Evolutionary conservation across 2,329 filamentous ascomycete species (phyloP).

Genomic region (Epichloe amarillans): DNA sequence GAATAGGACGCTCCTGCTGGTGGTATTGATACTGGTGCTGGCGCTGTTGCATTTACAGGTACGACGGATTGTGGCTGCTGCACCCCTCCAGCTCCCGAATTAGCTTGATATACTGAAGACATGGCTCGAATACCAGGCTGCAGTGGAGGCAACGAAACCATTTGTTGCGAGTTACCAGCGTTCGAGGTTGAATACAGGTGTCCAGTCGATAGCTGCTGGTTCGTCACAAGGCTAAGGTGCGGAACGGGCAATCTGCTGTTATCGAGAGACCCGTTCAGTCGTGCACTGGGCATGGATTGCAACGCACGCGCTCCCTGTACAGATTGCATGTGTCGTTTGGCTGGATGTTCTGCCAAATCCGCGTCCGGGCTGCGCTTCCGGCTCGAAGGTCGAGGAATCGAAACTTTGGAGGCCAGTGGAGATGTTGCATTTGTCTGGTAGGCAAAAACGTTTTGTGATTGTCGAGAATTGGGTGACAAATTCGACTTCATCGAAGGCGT

Average conservation of each 20-base stretch:
- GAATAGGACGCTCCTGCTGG: conserved; percentile 10
- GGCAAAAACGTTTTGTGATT: conserved; percentile 25
- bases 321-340: conserved; percentile 33
- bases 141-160: conserved; percentile 49
- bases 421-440: conserved; percentile 30
- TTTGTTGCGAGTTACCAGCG: conserved; percentile 13
- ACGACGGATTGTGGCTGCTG: conserved; percentile 22
- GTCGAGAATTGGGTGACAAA: conserved; percentile 28
- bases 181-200: conserved; percentile 29
- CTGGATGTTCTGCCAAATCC: conserved; percentile 38
- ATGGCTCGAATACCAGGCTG: conserved; percentile 55
- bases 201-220: conserved; percentile 22
- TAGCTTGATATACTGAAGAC: conserved; percentile 58
- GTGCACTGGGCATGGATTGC: conserved; percentile 7
- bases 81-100: conserved; percentile 24
- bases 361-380: conserved; percentile 40
- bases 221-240: conserved; percentile 53
- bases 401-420: conserved; percentile 34
- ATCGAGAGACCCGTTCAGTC: conserved; percentile 12
- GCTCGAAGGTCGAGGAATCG: conserved; percentile 23
- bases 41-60: conserved; percentile 13
- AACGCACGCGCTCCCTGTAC: conserved; percentile 8
- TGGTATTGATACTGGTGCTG: conserved; percentile 7
- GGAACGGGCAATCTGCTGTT: conserved; percentile 49
- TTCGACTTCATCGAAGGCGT: conserved; percentile 20